A percentile compares a stretch with the other conserved stretches of the same genome.
Conservation (phyloP, 768 basidiomycete genomes). For the Flagelloscypha sp. region DNA sequence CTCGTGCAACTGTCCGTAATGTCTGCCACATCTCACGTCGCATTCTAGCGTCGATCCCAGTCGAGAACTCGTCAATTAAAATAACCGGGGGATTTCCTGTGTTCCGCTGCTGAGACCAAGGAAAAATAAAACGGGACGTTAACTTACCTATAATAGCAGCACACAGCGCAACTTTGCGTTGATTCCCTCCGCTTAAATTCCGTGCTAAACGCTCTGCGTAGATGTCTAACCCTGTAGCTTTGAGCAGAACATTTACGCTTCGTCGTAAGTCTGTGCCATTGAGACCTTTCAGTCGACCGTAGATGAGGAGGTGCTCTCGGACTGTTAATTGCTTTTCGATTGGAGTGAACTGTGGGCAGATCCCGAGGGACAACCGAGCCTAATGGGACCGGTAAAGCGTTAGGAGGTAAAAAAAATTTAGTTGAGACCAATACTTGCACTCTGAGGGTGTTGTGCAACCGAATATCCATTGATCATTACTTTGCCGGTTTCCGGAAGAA, state of each 20-base stretch:
- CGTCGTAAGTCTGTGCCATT: conserved; percentile 38
- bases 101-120: background rate
- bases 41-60: conserved; percentile 76
- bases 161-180: conserved; percentile 66
- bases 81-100: conserved; percentile 69
- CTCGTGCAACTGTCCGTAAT: conserved; percentile 51
- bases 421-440: no score
- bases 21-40: conserved; percentile 81
- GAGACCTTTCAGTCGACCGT: conserved; percentile 69
- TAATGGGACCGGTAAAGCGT: no score
- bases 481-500: conserved; percentile 61
- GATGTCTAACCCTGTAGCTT: conserved; percentile 44
- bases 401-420: no score
- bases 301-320: conserved; percentile 64
- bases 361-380: conserved; percentile 67
- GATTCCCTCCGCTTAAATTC: conserved; percentile 72
- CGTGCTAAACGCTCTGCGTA: conserved; percentile 70
- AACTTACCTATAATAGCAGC: conserved; percentile 61
- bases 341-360: conserved; percentile 81
- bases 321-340: conserved; percentile 75
- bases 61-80: conserved; percentile 78
- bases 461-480: conserved; percentile 60
- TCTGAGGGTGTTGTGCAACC: conserved; percentile 53
- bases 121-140: background rate
- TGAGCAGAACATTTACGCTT: conserved; percentile 51